Evolutionary conservation across 306 rosid genomes (phyloP), one percentile per base, ranked within the genome.

Genomic region (Prunus mongolica): DNA sequence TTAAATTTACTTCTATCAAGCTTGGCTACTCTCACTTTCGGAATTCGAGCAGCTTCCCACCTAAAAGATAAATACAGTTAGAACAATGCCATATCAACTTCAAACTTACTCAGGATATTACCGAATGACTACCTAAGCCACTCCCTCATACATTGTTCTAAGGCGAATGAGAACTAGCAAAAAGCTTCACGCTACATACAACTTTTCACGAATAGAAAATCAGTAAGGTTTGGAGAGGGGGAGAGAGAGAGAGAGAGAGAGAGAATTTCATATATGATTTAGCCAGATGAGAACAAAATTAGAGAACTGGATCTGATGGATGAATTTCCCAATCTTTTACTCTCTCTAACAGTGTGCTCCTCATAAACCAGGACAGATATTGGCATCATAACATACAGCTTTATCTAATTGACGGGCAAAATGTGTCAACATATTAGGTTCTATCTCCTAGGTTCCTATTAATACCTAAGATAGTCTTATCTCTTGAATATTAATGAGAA

Each of bases 11-110:
- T 88, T 81, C 82, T 85, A 79, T 95, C 96, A 72, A 90, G 76
- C 84, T 89, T 90, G 71, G 96, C 96, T 72, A 95, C 87, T 85
- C 89, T 88, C 84, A 95, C 96, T 75, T 88, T 88, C 10, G 97
- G 97, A 72, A 90, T 86, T 78, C 74, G 89, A 46, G 87, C 75
- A 66, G 97, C 99, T 80, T 95, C 99, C 97, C 97, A 95, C 87
- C 99, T 95, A 49, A 58, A 64, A 47, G 8, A 27, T 6, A 61
- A 22, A 58, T 58, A 28, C n/a, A 12, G 68, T 69, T 25, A 9
- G 68, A 38, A 46, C 2, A 69, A 13, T 24, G 38, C 19, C 11
- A 13, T 7, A 51, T 50, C 49, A 75, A 38, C 11, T 64, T 65
- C 63, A 51, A 16, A 10, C 30, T 52, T 51, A 16, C 58, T 69